Conservation (phyloP, 768 basidiomycete species). For the Fomitopsis pulvina region DNA sequence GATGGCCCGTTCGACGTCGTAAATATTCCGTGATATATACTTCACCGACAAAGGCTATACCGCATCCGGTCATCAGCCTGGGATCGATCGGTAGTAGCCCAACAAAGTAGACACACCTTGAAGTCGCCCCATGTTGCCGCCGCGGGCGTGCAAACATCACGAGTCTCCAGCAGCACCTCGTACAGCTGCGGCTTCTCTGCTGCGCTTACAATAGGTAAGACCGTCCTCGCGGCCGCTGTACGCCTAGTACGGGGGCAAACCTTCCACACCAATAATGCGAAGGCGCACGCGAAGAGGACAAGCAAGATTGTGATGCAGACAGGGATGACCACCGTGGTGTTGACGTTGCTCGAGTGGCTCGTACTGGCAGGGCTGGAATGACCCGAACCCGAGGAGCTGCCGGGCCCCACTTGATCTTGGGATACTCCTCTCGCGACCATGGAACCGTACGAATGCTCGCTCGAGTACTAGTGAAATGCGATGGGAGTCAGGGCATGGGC, state of each 20-base stretch:
- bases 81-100: neutral
- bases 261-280: neutral
- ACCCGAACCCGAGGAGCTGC: neutral
- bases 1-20: neutral
- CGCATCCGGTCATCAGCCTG: neutral
- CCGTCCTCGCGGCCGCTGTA: neutral
- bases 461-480: too few species aligned
- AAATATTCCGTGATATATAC: neutral
- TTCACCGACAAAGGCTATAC: constrained; percentile 2
- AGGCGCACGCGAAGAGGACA: neutral
- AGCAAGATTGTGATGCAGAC: neutral
- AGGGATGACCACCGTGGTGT: neutral
- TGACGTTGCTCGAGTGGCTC: neutral
- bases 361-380: neutral
- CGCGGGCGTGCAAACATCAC: neutral
- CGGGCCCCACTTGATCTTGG: too few species aligned
- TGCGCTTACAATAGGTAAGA: neutral
- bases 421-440: too few species aligned
- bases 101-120: neutral
- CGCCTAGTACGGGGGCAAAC: neutral
- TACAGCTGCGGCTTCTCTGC: neutral
- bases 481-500: too few species aligned
- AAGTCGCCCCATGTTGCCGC: neutral
- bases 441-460: too few species aligned
- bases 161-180: neutral